Evolutionary conservation across 805 yeast species (phyloP), one percentile per base, ranked within the genome.

Genomic region (Priceomyces fermenticarens): DNA sequence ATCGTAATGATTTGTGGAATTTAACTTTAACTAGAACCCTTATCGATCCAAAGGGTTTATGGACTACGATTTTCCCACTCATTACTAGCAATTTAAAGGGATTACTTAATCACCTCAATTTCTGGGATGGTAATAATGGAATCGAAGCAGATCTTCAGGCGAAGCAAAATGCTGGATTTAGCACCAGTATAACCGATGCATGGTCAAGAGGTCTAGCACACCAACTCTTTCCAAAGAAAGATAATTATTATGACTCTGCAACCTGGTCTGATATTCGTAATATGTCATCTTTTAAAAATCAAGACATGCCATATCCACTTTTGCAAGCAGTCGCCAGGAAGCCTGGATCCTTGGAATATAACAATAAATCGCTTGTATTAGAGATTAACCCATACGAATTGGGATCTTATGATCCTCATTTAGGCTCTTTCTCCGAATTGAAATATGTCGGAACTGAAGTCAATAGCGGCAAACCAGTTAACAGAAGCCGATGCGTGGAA

Each of bases 131-230:
- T 16, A 71, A 73, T 0, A 66, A 65, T 39, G 72, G 72, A 5
- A 75, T 82, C 30, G 54, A 60, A 23, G 75, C 76, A 45, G 85
- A 79, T 40, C 63, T 86, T 12, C 62, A 66, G 8, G 70, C 50
- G 3, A 67, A 67, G 44, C 39, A 45, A 20, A 35, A 47, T 16
- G 91, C 91, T 2, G 95, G 95, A 0, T 87, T 73, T 57, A 69
- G 73, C 13, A 67, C 80, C n/a, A 68, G 85, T 6, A 49, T 86
- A 25, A 83, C 91, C 2, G 96, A 87, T 58, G 75, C 79, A 42
- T 87, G 93, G 95, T 89, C 88, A 4, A 72, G 90, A 48, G 81
- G 81, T 2, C 65, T 88, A 38, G 77, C 93, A 2, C 76, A 82
- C 49, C 88, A 85, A 62, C 78, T 88, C 46, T 80, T 60, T 35